A percentile compares a stretch with the other conserved stretches of the same genome.
Evolutionary conservation across 1,139 yeast genomes (phyloP).

Genomic region (Debaryomyces singareniensis): DNA sequence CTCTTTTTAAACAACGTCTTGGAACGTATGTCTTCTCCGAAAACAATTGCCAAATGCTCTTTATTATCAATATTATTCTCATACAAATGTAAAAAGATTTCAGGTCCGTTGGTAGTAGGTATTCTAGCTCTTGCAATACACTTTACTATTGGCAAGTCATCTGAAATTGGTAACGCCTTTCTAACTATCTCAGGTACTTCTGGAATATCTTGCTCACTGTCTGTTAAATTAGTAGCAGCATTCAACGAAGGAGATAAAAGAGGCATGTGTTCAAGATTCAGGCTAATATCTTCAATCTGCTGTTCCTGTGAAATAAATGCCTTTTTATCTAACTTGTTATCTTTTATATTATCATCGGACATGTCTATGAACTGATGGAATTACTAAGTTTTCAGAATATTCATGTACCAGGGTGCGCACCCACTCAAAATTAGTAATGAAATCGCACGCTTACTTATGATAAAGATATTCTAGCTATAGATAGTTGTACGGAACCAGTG

Average conservation of each 20-base stretch:
- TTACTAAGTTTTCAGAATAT: no score
- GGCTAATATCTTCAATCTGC: conserved; percentile 1
- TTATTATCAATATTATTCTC: conserved; percentile 80
- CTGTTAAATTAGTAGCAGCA: conserved; percentile 13
- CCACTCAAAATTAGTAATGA: no score
- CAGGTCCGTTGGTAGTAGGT: conserved; percentile 91
- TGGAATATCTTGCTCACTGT: conserved; percentile 16
- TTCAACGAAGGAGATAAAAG: conserved; percentile 32
- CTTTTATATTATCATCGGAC: background rate
- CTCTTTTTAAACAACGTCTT: conserved; percentile 58
- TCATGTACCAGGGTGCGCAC: no score
- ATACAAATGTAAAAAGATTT: conserved; percentile 85
- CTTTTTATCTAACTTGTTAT: background rate
- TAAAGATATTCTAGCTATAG: no score
- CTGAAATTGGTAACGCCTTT: conserved; percentile 21
- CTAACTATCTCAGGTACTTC: conserved; percentile 16
- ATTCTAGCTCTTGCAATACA: conserved; percentile 91
- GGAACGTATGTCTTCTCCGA: conserved; percentile 87
- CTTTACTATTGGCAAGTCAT: conserved; percentile 56
- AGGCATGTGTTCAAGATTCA: conserved; percentile 21
- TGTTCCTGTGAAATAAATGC: background rate
- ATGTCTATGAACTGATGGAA: no score
- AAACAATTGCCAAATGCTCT: conserved; percentile 95
- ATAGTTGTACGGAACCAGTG: no score
- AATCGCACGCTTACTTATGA: no score